These are phyloP conservation scores for Coelastrella sp. DNA, from an alignment of 139 green algal species.

Conservation along the genomic window DNA sequence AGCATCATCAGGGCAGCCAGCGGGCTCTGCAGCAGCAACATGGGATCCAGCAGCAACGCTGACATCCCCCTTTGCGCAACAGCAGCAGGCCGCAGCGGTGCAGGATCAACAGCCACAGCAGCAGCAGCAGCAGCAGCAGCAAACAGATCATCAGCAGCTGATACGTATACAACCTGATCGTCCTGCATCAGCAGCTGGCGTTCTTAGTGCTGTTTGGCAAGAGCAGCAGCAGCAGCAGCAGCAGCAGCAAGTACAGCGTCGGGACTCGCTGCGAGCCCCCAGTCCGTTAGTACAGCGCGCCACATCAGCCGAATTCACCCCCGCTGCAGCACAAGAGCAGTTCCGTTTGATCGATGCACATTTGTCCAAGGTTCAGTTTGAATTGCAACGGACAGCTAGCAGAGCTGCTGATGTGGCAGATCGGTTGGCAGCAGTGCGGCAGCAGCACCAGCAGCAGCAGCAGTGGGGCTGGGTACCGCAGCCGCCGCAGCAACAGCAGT, in stretches of 20 bases:
- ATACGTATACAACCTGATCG: not conserved
- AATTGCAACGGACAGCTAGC: not conserved
- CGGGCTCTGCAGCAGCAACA: not conserved
- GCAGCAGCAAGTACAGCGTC: not conserved
- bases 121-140: slow-evolving; percentile 3
- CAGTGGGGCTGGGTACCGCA: not conserved
- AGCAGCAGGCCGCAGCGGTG: not conserved
- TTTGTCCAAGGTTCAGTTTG: not conserved
- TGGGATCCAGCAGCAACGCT: not conserved
- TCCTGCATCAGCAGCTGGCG: not conserved
- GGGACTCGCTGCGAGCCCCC: not conserved
- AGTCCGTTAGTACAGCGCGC: not conserved
- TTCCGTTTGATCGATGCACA: not conserved
- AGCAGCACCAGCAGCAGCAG: not conserved
- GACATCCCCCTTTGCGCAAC: not conserved
- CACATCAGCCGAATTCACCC: not conserved
- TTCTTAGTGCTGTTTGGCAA: not conserved
- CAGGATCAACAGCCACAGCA: not conserved
- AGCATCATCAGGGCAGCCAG: not conserved
- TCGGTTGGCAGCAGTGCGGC: not conserved
- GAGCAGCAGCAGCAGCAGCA: not conserved
- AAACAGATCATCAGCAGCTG: not conserved
- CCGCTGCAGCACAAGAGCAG: not conserved
- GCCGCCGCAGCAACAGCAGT: not conserved
- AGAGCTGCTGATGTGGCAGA: not conserved